These are phyloP conservation scores for Corylus avellana DNA, from an alignment of 306 rosid genomes.

Conservation along the genomic window DNA sequence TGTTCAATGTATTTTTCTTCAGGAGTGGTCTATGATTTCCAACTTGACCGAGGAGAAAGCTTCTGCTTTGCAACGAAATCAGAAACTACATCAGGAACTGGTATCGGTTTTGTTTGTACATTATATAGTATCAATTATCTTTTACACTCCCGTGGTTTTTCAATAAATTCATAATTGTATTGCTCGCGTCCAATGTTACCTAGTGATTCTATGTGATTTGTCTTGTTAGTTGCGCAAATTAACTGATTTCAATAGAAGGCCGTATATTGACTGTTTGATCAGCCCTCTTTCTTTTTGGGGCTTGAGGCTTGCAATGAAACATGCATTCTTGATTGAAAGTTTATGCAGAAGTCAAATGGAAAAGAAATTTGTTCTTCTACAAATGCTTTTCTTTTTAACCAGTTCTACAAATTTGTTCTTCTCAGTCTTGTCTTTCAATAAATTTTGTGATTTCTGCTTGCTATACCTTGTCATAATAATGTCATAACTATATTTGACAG, in stretches of 20 bases:
- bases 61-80: too few relatives aligned
- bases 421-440: background rate
- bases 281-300: background rate
- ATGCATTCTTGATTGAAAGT: background rate
- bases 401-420: background rate
- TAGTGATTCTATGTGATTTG: background rate
- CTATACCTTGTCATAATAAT: background rate
- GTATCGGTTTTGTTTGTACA: background rate
- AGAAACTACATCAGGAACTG: too few relatives aligned
- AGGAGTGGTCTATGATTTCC: too few relatives aligned
- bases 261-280: background rate
- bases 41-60: too few relatives aligned
- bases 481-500: constrained; percentile 18
- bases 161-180: background rate
- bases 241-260: background rate
- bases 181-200: background rate
- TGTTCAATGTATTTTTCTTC: too few relatives aligned
- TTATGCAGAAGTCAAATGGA: too few relatives aligned
- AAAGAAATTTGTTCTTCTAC: too few relatives aligned
- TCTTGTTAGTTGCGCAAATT: background rate
- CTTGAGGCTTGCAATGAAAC: background rate
- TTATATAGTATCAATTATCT: constrained; percentile 1
- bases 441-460: too few relatives aligned
- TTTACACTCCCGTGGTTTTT: background rate
- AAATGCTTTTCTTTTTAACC: too few relatives aligned